A percentile compares a stretch with the other conserved stretches of the same genome.
These are phyloP conservation scores for Choanephora cucurbitarum DNA, from an alignment of 371 early-diverging fungal genomes.

Conservation along the genomic window DNA sequence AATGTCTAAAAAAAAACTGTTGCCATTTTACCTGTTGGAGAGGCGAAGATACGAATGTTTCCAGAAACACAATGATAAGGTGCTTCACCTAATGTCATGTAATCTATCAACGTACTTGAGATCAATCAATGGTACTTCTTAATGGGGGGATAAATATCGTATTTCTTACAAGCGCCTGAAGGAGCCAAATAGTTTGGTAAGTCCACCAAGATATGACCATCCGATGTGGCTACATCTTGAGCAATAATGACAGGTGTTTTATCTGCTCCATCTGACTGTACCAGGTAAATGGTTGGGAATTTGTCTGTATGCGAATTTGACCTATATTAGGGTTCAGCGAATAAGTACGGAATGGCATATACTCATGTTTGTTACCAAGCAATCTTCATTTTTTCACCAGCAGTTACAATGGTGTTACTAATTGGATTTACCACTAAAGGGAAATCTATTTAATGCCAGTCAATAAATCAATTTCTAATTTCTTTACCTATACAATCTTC, in stretches of 20 bases:
- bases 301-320: constrained; percentile 18
- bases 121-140: no score
- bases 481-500: constrained; percentile 19
- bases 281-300: constrained; percentile 20
- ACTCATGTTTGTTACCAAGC: constrained; percentile 26
- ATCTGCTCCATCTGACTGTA: constrained; percentile 20
- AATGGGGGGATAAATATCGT: no score
- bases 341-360: no score
- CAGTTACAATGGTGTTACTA: constrained; percentile 28
- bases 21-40: constrained; percentile 11
- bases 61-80: constrained; percentile 25
- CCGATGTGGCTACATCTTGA: constrained; percentile 11
- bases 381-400: constrained; percentile 33
- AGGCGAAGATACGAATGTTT: constrained; percentile 24
- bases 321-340: constrained; percentile 10
- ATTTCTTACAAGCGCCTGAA: constrained; percentile 29
- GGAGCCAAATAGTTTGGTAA: constrained; percentile 21
- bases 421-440: constrained; percentile 22
- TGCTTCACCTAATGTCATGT: constrained; percentile 23
- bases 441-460: background rate
- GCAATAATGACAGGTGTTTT: constrained; percentile 16
- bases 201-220: constrained; percentile 9
- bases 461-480: no score
- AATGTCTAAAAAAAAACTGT: no score
- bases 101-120: no score